phyloP scores from a whole-genome alignment of 139 green algal species.

The Chlamydomonas sp. region DNA sequence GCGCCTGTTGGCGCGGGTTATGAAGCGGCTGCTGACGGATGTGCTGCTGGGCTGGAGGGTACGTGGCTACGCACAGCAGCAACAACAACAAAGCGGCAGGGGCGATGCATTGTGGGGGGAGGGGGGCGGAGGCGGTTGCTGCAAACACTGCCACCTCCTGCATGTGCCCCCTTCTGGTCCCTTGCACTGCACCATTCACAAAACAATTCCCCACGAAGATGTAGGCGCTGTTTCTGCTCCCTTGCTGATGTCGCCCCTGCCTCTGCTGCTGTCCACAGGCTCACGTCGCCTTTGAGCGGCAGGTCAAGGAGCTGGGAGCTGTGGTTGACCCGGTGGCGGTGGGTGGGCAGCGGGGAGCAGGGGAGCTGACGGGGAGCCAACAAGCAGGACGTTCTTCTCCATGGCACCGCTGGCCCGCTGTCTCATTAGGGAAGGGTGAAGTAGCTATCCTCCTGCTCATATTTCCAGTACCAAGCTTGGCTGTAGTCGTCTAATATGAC shows the following conservation, averaged over 20 bases:
- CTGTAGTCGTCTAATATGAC: background rate
- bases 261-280: background rate
- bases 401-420: too few species aligned
- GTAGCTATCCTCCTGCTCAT: background rate
- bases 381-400: too few species aligned
- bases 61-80: background rate
- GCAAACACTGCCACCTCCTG: background rate
- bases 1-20: constrained; percentile 10
- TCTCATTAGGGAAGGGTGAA: too few species aligned
- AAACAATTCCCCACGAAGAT: too few species aligned
- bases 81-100: background rate
- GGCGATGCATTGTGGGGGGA: background rate
- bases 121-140: too few species aligned
- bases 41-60: constrained; percentile 16
- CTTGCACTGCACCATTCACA: too few species aligned
- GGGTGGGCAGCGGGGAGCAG: background rate
- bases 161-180: too few species aligned
- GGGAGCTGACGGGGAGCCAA: background rate
- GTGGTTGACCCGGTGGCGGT: constrained; percentile 17
- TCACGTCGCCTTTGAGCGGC: background rate
- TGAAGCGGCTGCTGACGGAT: background rate
- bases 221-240: background rate
- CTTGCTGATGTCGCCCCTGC: too few species aligned
- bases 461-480: background rate
- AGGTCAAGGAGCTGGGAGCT: background rate